Conservation (phyloP, 164 flowering plant genomes). For the Saururus chinensis region DNA sequence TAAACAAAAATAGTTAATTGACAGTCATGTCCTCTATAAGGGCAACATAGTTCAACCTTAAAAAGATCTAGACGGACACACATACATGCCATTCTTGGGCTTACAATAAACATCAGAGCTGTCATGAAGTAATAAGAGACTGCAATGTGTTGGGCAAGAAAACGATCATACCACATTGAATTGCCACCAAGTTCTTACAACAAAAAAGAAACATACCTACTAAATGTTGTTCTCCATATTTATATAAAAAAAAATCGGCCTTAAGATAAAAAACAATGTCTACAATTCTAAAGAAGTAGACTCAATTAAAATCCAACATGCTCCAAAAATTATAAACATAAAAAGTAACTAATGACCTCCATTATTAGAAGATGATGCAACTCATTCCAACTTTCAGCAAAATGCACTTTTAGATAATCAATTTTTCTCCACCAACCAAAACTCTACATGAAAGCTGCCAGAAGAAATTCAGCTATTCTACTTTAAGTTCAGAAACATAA, state of each 20-base stretch:
- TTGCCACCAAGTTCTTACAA: conserved; percentile 94
- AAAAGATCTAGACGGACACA: conserved; percentile 3
- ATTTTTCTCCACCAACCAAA: conserved; percentile 99
- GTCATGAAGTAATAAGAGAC: conserved; percentile 79
- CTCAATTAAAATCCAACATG: not conserved
- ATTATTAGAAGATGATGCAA: conserved; percentile 98
- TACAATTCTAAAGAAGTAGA: not conserved
- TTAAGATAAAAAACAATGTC: not conserved
- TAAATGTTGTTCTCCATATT: not conserved
- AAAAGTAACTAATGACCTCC: conserved; percentile 46
- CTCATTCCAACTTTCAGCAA: conserved; percentile 99
- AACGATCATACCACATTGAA: conserved; percentile 90
- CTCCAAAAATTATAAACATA: not conserved
- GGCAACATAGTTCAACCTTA: no score
- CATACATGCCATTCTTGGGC: conserved; percentile 99
- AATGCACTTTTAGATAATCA: conserved; percentile 93
- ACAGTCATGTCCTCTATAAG: no score
- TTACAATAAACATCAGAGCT: conserved; percentile 71
- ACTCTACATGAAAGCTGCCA: conserved; percentile 87
- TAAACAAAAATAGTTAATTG: no score
- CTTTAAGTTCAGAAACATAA: no score
- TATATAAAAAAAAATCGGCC: not conserved
- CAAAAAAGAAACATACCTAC: conserved; percentile 1
- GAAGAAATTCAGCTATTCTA: no score
- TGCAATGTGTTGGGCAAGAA: conserved; percentile 93